Evolutionary conservation across 805 yeast species (phyloP), one percentile per base, ranked within the genome.

Genomic region (Lipomyces japonicus): DNA sequence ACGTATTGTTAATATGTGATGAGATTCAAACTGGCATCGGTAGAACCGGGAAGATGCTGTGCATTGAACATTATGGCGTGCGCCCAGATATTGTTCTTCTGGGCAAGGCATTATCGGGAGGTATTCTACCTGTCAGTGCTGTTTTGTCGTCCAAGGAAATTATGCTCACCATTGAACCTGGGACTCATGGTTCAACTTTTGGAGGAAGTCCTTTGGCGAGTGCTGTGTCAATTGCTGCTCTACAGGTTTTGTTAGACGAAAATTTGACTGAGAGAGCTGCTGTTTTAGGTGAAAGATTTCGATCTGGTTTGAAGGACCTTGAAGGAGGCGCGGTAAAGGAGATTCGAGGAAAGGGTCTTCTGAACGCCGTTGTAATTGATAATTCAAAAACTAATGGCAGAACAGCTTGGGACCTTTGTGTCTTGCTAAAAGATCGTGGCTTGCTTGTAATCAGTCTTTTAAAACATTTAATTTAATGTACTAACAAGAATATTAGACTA

Each of bases 11-110:
- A 63, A 90, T 91, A 70, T 88, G 95, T 66, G 97, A 91, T 68
- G 97, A 91, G 75, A 88, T 91, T 67, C 97, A 91, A 74, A 90
- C 97, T 23, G 97, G 97, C 71, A 80, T 91, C 67, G 97, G 95
- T 42, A 84, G 97, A 77, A 91, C 97, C 25, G 97, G 97, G 65
- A 86, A 86, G 73, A 76, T 91, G 78, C 77, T 91, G 55, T 88
- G 96, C 68, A 83, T 81, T 71, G 95, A 91, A 72, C 97, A 91
- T 71, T 82, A 83, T 53, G 69, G 69, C 51, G 84, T 86, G 59
- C 84, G 84, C 68, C 97, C 97, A 39, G 97, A 91, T 71, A 75
- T 91, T 60, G 81, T 91, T 23, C 73, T 89, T 36, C 77, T 91
- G 61, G 97, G 97, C 64, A 91, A 91, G 73, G 97, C 97, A 51